Percentiles rank a stretch among this genome's conserved stretches.
phyloP scores from a whole-genome alignment of 345 rosid species.

The Sapria himalayana region DNA sequence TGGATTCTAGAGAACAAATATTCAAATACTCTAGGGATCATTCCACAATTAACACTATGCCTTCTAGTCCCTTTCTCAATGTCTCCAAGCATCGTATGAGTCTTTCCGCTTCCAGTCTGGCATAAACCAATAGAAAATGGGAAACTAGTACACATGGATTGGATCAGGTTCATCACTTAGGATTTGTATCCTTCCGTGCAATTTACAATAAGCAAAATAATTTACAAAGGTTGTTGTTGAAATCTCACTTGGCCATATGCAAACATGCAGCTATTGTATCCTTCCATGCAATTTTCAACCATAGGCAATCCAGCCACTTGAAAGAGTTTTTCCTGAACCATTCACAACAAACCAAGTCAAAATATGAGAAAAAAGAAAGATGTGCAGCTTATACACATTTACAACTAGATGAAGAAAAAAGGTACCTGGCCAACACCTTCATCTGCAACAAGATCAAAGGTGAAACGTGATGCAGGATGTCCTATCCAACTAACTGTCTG shows the following conservation, averaged over 20 bases:
- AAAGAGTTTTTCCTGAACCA: slow-evolving; percentile 59
- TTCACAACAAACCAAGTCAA: slow-evolving; percentile 3
- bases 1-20: slow-evolving; percentile 73
- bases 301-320: slow-evolving; percentile 87
- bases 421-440: slow-evolving; percentile 71
- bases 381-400: neutral
- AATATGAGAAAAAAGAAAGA: slow-evolving; percentile 1
- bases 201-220: too few species aligned
- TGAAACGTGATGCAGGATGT: slow-evolving; percentile 78
- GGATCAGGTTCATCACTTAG: too few species aligned
- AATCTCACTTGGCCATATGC: slow-evolving; percentile 87
- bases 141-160: too few species aligned
- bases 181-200: too few species aligned
- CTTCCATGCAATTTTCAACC: slow-evolving; percentile 93
- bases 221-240: too few species aligned
- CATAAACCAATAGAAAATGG: slow-evolving; percentile 4
- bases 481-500: slow-evolving; percentile 82
- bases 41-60: slow-evolving; percentile 86
- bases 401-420: neutral
- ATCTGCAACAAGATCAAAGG: slow-evolving; percentile 86
- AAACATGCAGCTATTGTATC: slow-evolving; percentile 98
- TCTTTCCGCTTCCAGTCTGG: slow-evolving; percentile 99
- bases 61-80: slow-evolving; percentile 89
- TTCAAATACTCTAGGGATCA: slow-evolving; percentile 95
- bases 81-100: slow-evolving; percentile 99